phyloP scores from a whole-genome alignment of 75 land plant genomes.

The Cunninghamia lanceolata region DNA sequence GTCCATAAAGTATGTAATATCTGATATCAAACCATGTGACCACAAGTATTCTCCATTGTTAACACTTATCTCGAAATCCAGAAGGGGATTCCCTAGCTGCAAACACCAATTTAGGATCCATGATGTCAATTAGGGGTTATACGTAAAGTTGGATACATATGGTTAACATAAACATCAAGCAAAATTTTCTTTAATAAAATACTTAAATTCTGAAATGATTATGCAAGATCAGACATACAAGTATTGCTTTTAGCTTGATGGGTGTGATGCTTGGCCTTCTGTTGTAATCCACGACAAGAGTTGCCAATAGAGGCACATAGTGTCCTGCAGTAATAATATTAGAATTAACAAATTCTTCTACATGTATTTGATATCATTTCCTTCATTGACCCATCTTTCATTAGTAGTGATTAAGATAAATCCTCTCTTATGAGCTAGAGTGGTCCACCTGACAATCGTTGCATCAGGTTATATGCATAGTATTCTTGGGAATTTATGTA shows the following conservation, averaged over 20 bases:
- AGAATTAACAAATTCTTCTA: too few relatives aligned
- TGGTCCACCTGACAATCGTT: neutral
- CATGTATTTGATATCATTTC: too few relatives aligned
- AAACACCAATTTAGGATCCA: neutral
- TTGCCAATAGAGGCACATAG: conserved; percentile 57
- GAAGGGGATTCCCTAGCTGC: neutral
- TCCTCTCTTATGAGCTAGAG: too few relatives aligned
- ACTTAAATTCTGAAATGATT: neutral
- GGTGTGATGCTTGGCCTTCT: conserved; percentile 9
- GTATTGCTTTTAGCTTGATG: conserved; percentile 46
- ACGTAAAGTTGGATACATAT: neutral
- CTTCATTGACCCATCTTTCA: neutral
- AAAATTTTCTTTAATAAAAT: too few relatives aligned
- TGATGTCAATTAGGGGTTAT: neutral
- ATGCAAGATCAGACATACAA: conserved; percentile 23
- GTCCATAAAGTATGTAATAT: neutral
- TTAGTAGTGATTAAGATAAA: neutral
- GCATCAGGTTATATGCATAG: neutral
- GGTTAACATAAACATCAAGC: neutral
- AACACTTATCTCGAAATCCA: neutral
- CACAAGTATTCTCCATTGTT: neutral
- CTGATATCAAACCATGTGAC: neutral
- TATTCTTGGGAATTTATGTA: neutral
- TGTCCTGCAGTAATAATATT: conserved; percentile 34
- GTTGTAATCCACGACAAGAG: conserved; percentile 36